Percentiles rank a stretch among this genome's conserved stretches.
Conservation (phyloP, 768 basidiomycete species). For the Psilocybe cubensis region DNA sequence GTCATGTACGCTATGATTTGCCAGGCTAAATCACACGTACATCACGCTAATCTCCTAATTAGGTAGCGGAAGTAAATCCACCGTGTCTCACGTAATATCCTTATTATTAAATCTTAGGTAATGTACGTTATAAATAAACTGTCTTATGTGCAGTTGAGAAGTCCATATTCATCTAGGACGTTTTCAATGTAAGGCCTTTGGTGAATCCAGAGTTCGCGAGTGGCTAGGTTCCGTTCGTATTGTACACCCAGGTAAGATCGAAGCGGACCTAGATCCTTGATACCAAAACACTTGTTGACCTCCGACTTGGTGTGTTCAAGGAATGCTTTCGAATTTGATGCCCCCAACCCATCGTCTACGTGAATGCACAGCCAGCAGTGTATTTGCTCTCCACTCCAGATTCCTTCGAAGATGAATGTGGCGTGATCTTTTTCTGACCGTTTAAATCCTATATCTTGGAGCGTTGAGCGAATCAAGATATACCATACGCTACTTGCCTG, state of each 20-base stretch:
- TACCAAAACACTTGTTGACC: slow-evolving; percentile 14
- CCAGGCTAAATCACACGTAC: too few relatives aligned
- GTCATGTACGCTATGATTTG: too few relatives aligned
- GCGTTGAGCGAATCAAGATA: slow-evolving; percentile 7
- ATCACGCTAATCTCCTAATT: too few relatives aligned
- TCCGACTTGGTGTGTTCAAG: slow-evolving; percentile 13
- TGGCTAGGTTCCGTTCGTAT: slow-evolving; percentile 11
- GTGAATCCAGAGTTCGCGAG: slow-evolving; percentile 27
- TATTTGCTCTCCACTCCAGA: not conserved
- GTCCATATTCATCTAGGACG: not conserved
- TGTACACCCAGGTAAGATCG: slow-evolving; percentile 25
- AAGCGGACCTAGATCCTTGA: slow-evolving; percentile 28
- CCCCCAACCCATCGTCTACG: slow-evolving; percentile 28
- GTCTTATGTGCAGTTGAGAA: not conserved
- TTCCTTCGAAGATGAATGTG: slow-evolving; percentile 11
- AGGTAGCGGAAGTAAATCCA: too few relatives aligned
- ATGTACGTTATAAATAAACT: too few relatives aligned
- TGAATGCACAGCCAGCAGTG: slow-evolving; percentile 21
- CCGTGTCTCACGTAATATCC: too few relatives aligned
- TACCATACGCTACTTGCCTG: slow-evolving; percentile 23
- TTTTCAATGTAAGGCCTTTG: slow-evolving; percentile 28
- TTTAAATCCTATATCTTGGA: slow-evolving; percentile 17
- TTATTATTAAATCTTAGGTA: too few relatives aligned
- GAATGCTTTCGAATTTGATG: slow-evolving; percentile 5
- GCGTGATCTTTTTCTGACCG: slow-evolving; percentile 22